phyloP scores from a whole-genome alignment of 352 stramenopile genomes.

The Phytophthora pluvialis region DNA sequence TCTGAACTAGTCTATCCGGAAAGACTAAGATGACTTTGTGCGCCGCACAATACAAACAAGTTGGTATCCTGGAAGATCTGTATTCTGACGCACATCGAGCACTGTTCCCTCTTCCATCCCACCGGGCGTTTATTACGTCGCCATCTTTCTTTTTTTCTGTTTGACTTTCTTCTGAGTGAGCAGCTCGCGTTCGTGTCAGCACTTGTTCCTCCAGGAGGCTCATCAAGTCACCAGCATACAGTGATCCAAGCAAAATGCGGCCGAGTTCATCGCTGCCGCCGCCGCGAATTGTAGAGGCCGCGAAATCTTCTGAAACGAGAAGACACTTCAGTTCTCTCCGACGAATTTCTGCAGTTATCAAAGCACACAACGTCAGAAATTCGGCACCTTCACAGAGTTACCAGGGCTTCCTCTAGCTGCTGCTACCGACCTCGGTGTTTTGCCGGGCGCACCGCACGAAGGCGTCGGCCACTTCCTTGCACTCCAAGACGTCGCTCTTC shows the following conservation, averaged over 20 bases:
- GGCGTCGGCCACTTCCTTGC: slow-evolving; percentile 87
- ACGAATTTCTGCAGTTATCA: slow-evolving; percentile 57
- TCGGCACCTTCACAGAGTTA: background rate
- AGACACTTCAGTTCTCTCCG: slow-evolving; percentile 59
- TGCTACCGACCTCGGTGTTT: slow-evolving; percentile 69
- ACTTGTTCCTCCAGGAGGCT: slow-evolving; percentile 23
- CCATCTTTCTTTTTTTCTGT: slow-evolving; percentile 23
- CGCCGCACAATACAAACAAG: background rate
- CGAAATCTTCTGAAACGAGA: slow-evolving; percentile 11
- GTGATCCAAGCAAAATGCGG: slow-evolving; percentile 17
- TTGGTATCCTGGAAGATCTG: slow-evolving; percentile 7
- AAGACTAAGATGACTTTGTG: too few relatives aligned
- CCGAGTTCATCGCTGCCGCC: slow-evolving; percentile 1
- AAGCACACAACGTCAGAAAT: slow-evolving; percentile 1
- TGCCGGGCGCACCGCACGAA: slow-evolving; percentile 83
- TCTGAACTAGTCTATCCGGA: too few relatives aligned
- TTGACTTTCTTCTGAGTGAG: slow-evolving; percentile 17
- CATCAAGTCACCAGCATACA: slow-evolving; percentile 18
- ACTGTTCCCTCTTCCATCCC: background rate
- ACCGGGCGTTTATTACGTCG: slow-evolving; percentile 27
- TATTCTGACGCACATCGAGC: slow-evolving; percentile 18
- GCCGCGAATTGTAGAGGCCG: slow-evolving; percentile 4
- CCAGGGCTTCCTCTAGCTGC: background rate
- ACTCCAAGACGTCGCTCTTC: slow-evolving; percentile 78
- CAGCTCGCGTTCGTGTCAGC: slow-evolving; percentile 10